Evolutionary conservation across 1,284 basidiomycete species (phyloP).

Genomic region (Ceratobasidium sp.): DNA sequence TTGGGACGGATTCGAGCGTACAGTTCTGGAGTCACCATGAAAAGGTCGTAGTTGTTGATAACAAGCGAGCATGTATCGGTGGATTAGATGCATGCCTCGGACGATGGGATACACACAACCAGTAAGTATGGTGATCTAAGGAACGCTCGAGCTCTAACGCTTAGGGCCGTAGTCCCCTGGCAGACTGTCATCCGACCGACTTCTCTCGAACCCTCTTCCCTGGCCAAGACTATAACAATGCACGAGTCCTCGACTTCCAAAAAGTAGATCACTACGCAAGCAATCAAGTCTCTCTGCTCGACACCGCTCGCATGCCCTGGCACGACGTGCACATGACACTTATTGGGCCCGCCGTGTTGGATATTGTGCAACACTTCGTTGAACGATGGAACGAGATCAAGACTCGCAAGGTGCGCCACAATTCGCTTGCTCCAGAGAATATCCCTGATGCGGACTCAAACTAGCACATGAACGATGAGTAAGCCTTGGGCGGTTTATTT

Average conservation of each 20-base stretch:
- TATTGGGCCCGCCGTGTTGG: slow-evolving; percentile 84
- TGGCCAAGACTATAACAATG: slow-evolving; percentile 95
- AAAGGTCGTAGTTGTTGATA: slow-evolving; percentile 73
- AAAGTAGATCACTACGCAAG: slow-evolving; percentile 84
- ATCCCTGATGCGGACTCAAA: not conserved
- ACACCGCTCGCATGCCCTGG: slow-evolving; percentile 88
- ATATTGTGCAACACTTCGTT: slow-evolving; percentile 91
- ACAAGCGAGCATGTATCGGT: slow-evolving; percentile 83
- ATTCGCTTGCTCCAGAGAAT: not conserved
- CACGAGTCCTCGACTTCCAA: slow-evolving; percentile 84
- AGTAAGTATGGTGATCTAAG: slow-evolving; percentile 55
- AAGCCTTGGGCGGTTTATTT: too few relatives aligned
- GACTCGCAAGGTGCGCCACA: slow-evolving; percentile 71
- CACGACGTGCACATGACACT: slow-evolving; percentile 93
- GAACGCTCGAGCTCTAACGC: not conserved
- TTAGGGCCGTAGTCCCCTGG: slow-evolving; percentile 68
- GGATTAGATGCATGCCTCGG: slow-evolving; percentile 95
- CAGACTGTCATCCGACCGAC: slow-evolving; percentile 90
- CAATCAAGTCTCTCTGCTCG: slow-evolving; percentile 78
- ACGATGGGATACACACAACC: slow-evolving; percentile 91
- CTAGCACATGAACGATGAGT: slow-evolving; percentile 43
- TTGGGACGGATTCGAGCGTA: slow-evolving; percentile 71
- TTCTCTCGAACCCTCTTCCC: slow-evolving; percentile 88
- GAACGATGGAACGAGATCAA: slow-evolving; percentile 91
- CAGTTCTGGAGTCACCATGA: slow-evolving; percentile 92